Base-by-base conservation (phyloP, 2,329 filamentous ascomycete genomes). In the Fusarium goolgardi region DNA sequence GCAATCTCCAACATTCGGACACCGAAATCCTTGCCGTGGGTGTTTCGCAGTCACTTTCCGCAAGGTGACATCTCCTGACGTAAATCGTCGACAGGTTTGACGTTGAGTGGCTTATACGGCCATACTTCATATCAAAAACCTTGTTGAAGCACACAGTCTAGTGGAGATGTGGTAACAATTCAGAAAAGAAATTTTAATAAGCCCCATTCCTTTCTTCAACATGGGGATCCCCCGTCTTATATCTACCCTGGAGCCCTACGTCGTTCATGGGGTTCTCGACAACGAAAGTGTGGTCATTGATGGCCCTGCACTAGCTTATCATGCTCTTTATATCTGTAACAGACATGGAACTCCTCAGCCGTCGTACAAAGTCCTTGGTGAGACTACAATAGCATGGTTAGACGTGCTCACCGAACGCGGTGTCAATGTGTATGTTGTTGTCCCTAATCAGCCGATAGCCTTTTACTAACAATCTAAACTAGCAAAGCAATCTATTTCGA, bases 401-500 rank as follows among this genome's bases (percentile, higher is more conserved):
- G 80, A 89, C 25, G 77, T 83, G 35, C 78, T 96, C 18, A 80
- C 82, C 50, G 73, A 73, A 5, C 82, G 84, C 59, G 83, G 85
- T 54, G 84, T 91, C 50, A 79, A 79, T 45, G 84, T 96, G 92
- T 95, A 82, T 77, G 73, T 70, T 34, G 41, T 27, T 34, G 41
- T 27, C 8, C 9, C 27, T 41, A 1, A 16, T 44, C 2, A 32
- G 15, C 10, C 29, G 27, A 15, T n/a, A 27, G 32, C 23, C 20
- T 3, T 7, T 25, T 12, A 39, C 67, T 73, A 18, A 73, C 25
- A 10, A 5, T 4, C 13, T 13, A 6, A 13, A 15, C 5, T 65
- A 76, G 76, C 45, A 80, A 86, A 59, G 87, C 84, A 46, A 91
- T 97, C 54, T 94, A 91, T 76, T 97, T 98, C 72, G 95, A 98